Percentiles rank a stretch among this genome's conserved stretches.
Conservation (phyloP, 1,284 basidiomycete species). For the Marasmius tenuissimus region DNA sequence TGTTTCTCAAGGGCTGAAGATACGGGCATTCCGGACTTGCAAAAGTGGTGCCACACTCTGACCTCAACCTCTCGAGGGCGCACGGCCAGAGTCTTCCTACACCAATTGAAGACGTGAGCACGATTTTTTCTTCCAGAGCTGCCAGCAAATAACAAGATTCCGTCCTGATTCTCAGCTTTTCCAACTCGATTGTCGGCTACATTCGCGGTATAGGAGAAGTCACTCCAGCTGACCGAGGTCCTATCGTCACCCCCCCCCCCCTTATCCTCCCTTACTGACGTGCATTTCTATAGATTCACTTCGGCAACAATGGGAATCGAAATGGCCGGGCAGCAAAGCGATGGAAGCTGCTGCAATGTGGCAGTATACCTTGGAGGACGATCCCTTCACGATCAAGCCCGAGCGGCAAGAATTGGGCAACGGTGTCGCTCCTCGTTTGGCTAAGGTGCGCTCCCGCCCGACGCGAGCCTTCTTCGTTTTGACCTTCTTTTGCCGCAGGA, state of each 20-base stretch:
- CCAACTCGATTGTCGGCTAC: background rate
- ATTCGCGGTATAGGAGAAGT: background rate
- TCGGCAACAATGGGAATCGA: background rate
- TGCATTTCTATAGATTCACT: background rate
- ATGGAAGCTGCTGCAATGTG: background rate
- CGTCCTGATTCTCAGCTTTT: background rate
- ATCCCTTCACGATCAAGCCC: background rate
- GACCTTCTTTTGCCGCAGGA: conserved; percentile 33
- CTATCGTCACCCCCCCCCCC: background rate
- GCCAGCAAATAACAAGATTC: background rate
- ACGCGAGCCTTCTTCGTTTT: background rate
- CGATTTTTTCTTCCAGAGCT: conserved; percentile 21
- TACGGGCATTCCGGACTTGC: conserved; percentile 56
- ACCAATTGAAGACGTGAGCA: conserved; percentile 48
- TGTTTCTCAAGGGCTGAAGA: conserved; percentile 57
- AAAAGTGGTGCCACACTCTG: conserved; percentile 57
- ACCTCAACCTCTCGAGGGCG: conserved; percentile 56
- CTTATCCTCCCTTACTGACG: background rate
- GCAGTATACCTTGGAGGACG: background rate
- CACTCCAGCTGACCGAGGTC: background rate
- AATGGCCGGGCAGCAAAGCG: background rate
- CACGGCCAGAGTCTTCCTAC: conserved; percentile 46
- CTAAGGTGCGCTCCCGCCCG: background rate
- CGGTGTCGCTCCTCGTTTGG: background rate
- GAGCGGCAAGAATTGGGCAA: background rate